These are phyloP conservation scores for Fusarium odoratissimum DNA, from an alignment of 2,329 filamentous ascomycete species.

Conservation along the genomic window DNA sequence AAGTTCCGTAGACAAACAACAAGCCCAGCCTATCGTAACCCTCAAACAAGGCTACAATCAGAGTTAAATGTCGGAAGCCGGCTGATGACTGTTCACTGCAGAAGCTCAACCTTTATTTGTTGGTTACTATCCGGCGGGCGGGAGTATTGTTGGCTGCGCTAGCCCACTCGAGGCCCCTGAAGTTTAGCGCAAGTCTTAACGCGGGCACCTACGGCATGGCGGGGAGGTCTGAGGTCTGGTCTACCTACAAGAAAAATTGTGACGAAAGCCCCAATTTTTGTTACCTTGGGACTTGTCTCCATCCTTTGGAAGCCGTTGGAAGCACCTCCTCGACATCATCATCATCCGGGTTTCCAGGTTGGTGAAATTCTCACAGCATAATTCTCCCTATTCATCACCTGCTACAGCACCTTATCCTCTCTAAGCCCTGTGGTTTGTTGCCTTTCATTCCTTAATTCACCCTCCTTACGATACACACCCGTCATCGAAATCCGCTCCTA, in stretches of 20 bases:
- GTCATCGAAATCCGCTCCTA: constrained; percentile 27
- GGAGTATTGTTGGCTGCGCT: constrained; percentile 22
- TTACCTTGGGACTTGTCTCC: constrained; percentile 36
- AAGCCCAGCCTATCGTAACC: not conserved
- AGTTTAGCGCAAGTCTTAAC: constrained; percentile 34
- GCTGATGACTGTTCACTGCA: constrained; percentile 10
- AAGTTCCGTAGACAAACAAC: not conserved
- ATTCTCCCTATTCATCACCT: constrained; percentile 6
- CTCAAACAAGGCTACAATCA: not conserved
- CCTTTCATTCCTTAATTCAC: constrained; percentile 19
- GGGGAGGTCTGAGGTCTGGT: constrained; percentile 37
- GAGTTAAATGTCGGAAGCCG: constrained; percentile 32
- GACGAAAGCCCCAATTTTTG: constrained; percentile 47
- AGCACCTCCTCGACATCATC: constrained; percentile 43
- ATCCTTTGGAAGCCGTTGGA: constrained; percentile 43
- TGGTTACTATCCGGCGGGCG: constrained; percentile 1
- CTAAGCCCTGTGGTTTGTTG: constrained; percentile 3
- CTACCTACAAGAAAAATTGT: constrained; percentile 45
- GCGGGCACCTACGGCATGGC: constrained; percentile 19
- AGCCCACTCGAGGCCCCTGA: constrained; percentile 27
- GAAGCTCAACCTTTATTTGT: constrained; percentile 13
- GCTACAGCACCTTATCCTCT: not conserved
- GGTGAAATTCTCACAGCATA: constrained; percentile 21
- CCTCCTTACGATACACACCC: constrained; percentile 11
- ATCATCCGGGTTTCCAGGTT: constrained; percentile 32